Evolutionary conservation across 371 early-diverging fungal genomes (phyloP).

Genomic region (Coemansia sp.): DNA sequence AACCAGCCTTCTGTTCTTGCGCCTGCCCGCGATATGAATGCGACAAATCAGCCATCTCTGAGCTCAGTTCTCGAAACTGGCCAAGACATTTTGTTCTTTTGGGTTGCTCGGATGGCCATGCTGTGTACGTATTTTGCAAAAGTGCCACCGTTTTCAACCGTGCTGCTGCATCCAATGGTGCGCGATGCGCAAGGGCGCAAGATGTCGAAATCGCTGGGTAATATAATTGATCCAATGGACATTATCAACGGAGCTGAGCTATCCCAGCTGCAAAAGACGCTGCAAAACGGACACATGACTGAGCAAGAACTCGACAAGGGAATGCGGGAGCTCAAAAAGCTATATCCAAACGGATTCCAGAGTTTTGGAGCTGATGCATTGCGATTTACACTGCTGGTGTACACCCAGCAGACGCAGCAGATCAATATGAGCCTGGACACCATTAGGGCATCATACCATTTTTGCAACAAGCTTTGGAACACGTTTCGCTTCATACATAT

Average conservation of each 20-base stretch:
- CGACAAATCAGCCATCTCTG: conserved; percentile 1
- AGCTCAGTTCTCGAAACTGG: conserved; percentile 96
- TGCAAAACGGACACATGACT: conserved; percentile 79
- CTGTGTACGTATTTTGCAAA: conserved; percentile 84
- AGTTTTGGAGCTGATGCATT: conserved; percentile 97
- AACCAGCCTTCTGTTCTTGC: conserved; percentile 10
- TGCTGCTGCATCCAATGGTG: conserved; percentile 79
- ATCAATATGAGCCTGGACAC: conserved; percentile 96
- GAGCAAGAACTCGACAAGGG: conserved; percentile 71
- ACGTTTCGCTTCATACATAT: conserved; percentile 75
- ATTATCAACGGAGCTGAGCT: conserved; percentile 70
- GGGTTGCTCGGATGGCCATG: conserved; percentile 99
- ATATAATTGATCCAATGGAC: conserved; percentile 77
- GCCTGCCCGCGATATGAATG: conserved; percentile 57
- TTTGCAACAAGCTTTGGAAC: conserved; percentile 99
- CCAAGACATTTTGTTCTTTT: conserved; percentile 98
- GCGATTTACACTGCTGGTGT: conserved; percentile 84
- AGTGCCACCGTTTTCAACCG: conserved; percentile 81
- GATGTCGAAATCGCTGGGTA: conserved; percentile 96
- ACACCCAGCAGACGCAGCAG: conserved; percentile 87
- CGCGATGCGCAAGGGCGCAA: conserved; percentile 68
- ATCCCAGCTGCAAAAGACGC: conserved; percentile 27
- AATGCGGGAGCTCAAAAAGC: conserved; percentile 69
- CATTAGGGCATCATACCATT: conserved; percentile 88
- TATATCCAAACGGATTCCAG: conserved; percentile 94